phyloP scores from a whole-genome alignment of 768 basidiomycete species.

The Omphalotus guepiniiformis region DNA sequence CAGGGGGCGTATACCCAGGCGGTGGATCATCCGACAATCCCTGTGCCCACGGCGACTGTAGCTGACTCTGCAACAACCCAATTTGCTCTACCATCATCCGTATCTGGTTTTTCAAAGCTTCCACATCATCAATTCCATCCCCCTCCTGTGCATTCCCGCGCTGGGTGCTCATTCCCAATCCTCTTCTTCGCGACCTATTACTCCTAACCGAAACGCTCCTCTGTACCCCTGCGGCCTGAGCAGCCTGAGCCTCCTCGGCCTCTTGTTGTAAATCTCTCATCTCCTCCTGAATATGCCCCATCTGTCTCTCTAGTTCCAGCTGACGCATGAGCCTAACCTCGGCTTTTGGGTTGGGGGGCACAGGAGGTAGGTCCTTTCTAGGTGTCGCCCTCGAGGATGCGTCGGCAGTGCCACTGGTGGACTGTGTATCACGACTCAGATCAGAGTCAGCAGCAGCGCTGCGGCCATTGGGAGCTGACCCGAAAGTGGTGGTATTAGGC shows the following conservation, averaged over 20 bases:
- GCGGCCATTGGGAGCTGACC: background rate
- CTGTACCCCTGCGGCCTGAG: background rate
- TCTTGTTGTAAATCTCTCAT: conserved; percentile 1
- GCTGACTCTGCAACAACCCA: conserved; percentile 8
- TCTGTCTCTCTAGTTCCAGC: conserved; percentile 2
- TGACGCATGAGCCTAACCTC: conserved; percentile 2
- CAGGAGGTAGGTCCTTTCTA: background rate
- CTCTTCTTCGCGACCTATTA: background rate
- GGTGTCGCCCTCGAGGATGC: background rate
- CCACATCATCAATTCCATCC: background rate
- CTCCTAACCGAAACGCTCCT: too few species aligned
- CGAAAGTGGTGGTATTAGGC: background rate
- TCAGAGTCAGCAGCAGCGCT: background rate
- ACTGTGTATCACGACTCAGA: too few species aligned
- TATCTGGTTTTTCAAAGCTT: conserved; percentile 2
- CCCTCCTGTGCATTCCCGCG: background rate
- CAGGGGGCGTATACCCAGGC: conserved; percentile 11
- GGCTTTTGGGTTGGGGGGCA: background rate
- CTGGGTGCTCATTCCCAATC: background rate
- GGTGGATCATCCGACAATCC: conserved; percentile 14
- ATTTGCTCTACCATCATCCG: conserved; percentile 9
- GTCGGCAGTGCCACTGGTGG: background rate
- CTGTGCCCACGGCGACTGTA: conserved; percentile 10
- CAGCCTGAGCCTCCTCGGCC: background rate
- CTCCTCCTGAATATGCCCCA: conserved; percentile 1